A percentile compares a stretch with the other conserved stretches of the same genome.
Evolutionary conservation across 2,329 filamentous ascomycete genomes (phyloP).

Genomic region (Fusarium duplospermum): DNA sequence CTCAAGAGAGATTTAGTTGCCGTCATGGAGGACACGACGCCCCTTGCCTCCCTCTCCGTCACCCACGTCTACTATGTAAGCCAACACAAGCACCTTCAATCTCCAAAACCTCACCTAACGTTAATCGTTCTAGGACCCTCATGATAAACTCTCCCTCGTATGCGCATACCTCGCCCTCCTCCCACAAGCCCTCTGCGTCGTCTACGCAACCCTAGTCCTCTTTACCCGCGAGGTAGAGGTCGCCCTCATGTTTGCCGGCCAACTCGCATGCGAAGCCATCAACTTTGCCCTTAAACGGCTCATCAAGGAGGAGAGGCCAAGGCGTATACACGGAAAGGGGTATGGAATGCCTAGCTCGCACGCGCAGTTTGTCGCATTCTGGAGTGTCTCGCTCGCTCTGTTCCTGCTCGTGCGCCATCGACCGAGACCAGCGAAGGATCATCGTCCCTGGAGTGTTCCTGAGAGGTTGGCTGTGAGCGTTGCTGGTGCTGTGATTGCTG

Average conservation of each 20-base stretch:
- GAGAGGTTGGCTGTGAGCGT: slow-evolving; percentile 69
- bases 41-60: slow-evolving; percentile 89
- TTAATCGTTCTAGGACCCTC: slow-evolving; percentile 74
- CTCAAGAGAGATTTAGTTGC: not conserved
- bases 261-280: slow-evolving; percentile 89
- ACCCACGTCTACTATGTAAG: slow-evolving; percentile 96
- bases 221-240: slow-evolving; percentile 92
- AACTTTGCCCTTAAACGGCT: slow-evolving; percentile 91
- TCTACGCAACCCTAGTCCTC: slow-evolving; percentile 91
- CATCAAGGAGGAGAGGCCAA: slow-evolving; percentile 91
- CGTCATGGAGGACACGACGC: slow-evolving; percentile 51
- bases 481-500: slow-evolving; percentile 70
- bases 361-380: slow-evolving; percentile 94
- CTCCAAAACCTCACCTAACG: not conserved
- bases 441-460: slow-evolving; percentile 66
- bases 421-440: slow-evolving; percentile 51
- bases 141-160: slow-evolving; percentile 84
- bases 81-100: slow-evolving; percentile 17
- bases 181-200: slow-evolving; percentile 89
- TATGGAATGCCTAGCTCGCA: slow-evolving; percentile 98
- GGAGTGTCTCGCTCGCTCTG: slow-evolving; percentile 83
- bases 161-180: slow-evolving; percentile 95
- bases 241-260: slow-evolving; percentile 88
- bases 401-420: slow-evolving; percentile 87
- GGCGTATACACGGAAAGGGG: slow-evolving; percentile 86